Evolutionary conservation across 1,139 yeast species (phyloP).

Genomic region (Saccharomycopsis hybrid): DNA sequence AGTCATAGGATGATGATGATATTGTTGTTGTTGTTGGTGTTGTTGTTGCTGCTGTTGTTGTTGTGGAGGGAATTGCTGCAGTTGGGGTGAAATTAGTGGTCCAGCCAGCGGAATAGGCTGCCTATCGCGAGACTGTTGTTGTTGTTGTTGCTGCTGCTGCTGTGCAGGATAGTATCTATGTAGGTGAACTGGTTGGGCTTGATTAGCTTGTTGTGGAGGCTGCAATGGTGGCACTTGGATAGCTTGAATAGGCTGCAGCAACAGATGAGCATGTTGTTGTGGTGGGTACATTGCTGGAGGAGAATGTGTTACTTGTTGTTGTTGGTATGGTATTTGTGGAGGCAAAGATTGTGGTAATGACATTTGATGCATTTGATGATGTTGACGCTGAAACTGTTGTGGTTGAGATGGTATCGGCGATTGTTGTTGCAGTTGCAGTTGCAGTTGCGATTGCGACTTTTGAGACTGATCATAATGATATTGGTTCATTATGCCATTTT

Average conservation of each 20-base stretch:
- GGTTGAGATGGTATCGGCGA: slow-evolving; percentile 6
- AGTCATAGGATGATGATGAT: slow-evolving; percentile 25
- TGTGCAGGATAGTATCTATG: neutral
- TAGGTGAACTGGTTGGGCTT: neutral
- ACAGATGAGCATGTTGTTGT: neutral
- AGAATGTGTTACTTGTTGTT: too few relatives aligned
- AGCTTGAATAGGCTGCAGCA: slow-evolving; percentile 28
- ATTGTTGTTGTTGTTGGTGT: slow-evolving; percentile 23
- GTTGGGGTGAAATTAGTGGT: neutral
- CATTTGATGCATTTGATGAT: slow-evolving; percentile 14
- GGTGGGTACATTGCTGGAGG: too few relatives aligned
- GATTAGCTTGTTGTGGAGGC: slow-evolving; percentile 14
- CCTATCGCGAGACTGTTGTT: neutral
- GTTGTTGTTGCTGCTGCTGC: neutral
- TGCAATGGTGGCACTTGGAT: slow-evolving; percentile 7
- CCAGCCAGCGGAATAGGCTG: neutral
- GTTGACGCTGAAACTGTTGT: neutral
- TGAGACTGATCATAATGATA: too few relatives aligned
- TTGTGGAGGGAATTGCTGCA: neutral
- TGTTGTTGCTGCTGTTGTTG: slow-evolving; percentile 14
- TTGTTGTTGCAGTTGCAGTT: neutral
- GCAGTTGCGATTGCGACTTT: neutral
- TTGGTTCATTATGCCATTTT: too few relatives aligned
- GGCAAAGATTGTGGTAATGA: neutral
- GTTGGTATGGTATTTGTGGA: neutral